Conservation (phyloP, 768 basidiomycete genomes). For the Pulveroboletus ravenelii region DNA sequence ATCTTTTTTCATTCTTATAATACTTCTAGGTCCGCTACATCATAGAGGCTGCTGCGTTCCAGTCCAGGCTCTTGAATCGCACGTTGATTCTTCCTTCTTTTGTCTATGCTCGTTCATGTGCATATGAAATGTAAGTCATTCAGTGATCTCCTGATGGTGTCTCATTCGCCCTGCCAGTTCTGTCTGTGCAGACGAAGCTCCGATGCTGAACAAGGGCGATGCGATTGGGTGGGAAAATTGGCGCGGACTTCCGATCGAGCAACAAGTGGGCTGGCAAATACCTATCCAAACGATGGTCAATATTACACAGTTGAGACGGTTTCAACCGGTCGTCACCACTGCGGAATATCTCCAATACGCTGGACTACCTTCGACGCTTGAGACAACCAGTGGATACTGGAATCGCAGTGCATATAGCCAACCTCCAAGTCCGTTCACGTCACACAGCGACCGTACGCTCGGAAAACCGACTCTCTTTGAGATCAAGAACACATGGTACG, state of each 20-base stretch:
- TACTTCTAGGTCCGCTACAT: slow-evolving; percentile 38
- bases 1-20: neutral
- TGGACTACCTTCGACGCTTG: slow-evolving; percentile 25
- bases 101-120: slow-evolving; percentile 42
- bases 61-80: slow-evolving; percentile 37
- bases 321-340: slow-evolving; percentile 33
- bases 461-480: slow-evolving; percentile 26
- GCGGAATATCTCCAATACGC: slow-evolving; percentile 39
- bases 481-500: slow-evolving; percentile 39
- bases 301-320: slow-evolving; percentile 33
- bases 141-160: neutral
- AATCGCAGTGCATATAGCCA: slow-evolving; percentile 27
- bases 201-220: slow-evolving; percentile 40
- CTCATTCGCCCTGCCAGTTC: slow-evolving; percentile 13
- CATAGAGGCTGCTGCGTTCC: slow-evolving; percentile 37
- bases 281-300: slow-evolving; percentile 37
- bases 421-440: slow-evolving; percentile 12
- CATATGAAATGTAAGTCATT: slow-evolving; percentile 33
- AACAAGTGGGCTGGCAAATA: slow-evolving; percentile 31
- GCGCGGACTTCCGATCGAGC: slow-evolving; percentile 32
- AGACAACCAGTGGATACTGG: slow-evolving; percentile 38
- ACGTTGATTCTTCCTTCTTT: slow-evolving; percentile 39
- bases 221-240: slow-evolving; percentile 37
- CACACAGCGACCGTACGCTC: slow-evolving; percentile 10
- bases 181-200: slow-evolving; percentile 36